Conservation (phyloP, 495 filamentous ascomycete species). For the Evernia prunastri region DNA sequence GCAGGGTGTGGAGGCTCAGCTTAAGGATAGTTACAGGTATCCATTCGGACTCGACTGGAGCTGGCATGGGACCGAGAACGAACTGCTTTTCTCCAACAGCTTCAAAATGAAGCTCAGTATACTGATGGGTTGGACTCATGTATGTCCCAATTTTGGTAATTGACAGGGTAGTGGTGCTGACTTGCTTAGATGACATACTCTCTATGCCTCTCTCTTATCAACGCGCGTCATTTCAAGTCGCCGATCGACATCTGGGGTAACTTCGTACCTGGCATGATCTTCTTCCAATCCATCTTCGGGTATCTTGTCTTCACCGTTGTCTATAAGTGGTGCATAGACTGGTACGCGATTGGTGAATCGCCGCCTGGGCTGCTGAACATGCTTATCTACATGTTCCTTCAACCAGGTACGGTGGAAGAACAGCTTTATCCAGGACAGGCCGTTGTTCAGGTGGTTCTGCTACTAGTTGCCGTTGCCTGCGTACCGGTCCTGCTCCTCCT, state of each 20-base stretch:
- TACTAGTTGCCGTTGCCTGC: slow-evolving; percentile 78
- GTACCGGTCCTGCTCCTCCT: slow-evolving; percentile 89
- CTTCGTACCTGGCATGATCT: slow-evolving; percentile 96
- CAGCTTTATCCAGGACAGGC: slow-evolving; percentile 72
- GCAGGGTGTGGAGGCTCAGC: slow-evolving; percentile 52
- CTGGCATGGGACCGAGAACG: slow-evolving; percentile 94
- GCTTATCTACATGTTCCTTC: slow-evolving; percentile 99
- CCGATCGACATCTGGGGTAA: slow-evolving; percentile 94
- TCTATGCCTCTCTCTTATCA: slow-evolving; percentile 84
- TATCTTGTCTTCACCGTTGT: slow-evolving; percentile 90
- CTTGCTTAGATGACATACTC: slow-evolving; percentile 84
- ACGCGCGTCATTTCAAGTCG: slow-evolving; percentile 87
- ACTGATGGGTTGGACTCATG: slow-evolving; percentile 86
- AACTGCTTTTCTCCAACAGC: slow-evolving; percentile 89
- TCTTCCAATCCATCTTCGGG: slow-evolving; percentile 98
- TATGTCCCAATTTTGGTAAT: slow-evolving; percentile 33
- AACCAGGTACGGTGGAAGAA: slow-evolving; percentile 67
- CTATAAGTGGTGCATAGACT: slow-evolving; percentile 95
- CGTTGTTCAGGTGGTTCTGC: slow-evolving; percentile 63
- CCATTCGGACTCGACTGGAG: slow-evolving; percentile 95
- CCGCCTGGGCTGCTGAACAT: slow-evolving; percentile 93
- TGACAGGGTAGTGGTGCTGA: slow-evolving; percentile 17
- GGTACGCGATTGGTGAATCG: slow-evolving; percentile 55
- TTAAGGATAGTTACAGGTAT: slow-evolving; percentile 72
- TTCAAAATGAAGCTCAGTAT: slow-evolving; percentile 99